These are phyloP conservation scores for Calonectria honghensis DNA, from an alignment of 2,329 filamentous ascomycete species.

Conservation along the genomic window DNA sequence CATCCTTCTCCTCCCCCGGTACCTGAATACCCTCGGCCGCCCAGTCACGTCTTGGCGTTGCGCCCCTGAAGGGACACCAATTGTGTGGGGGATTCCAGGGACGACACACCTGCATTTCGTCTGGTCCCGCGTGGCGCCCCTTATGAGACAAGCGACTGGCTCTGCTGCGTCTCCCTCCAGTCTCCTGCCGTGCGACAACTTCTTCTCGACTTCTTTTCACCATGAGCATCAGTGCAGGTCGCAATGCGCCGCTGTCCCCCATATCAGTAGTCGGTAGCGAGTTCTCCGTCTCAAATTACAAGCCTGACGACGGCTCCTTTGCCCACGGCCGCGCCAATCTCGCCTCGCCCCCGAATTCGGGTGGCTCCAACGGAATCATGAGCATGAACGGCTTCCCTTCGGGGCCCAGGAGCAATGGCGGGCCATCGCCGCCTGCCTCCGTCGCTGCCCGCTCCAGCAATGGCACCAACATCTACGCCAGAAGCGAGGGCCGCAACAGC, in stretches of 20 bases:
- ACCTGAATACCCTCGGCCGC: conserved; percentile 47
- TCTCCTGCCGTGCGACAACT: conserved; percentile 49
- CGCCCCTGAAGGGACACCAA: conserved; percentile 53
- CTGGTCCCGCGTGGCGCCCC: conserved; percentile 53
- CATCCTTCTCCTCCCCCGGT: conserved; percentile 9
- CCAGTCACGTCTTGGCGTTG: conserved; percentile 51
- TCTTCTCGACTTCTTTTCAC: conserved; percentile 50
- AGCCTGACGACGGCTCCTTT: conserved; percentile 71
- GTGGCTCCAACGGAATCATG: conserved; percentile 72
- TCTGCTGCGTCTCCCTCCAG: conserved; percentile 52
- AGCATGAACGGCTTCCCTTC: conserved; percentile 78
- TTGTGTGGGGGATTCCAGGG: conserved; percentile 56
- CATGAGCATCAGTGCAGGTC: conserved; percentile 77
- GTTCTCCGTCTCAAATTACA: conserved; percentile 85
- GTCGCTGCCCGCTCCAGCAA: conserved; percentile 90
- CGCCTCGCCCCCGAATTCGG: conserved; percentile 82
- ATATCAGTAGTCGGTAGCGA: conserved; percentile 89
- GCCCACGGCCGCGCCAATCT: conserved; percentile 75
- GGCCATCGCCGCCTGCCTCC: conserved; percentile 90
- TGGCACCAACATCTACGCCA: conserved; percentile 81
- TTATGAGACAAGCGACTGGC: conserved; percentile 56
- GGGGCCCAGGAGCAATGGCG: conserved; percentile 74
- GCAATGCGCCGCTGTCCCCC: conserved; percentile 86
- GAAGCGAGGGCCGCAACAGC: conserved; percentile 77
- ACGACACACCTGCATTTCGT: conserved; percentile 52